These are phyloP conservation scores for Leptographium procerum DNA, from an alignment of 2,329 filamentous ascomycete genomes.

Conservation along the genomic window DNA sequence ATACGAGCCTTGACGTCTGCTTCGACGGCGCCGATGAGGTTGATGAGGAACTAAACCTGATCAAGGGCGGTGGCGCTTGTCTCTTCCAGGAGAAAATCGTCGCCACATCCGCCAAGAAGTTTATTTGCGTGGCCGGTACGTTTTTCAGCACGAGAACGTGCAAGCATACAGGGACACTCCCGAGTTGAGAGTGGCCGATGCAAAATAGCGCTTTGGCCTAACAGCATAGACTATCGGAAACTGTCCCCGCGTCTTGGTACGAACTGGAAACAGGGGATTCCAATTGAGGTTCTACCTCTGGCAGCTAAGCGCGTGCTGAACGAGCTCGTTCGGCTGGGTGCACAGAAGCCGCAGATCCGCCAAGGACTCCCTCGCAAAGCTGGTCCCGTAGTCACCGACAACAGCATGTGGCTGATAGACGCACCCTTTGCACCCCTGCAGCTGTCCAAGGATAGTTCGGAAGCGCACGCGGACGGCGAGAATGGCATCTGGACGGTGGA, in stretches of 20 bases:
- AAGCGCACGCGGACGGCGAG: slow-evolving; percentile 33
- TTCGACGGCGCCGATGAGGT: slow-evolving; percentile 98
- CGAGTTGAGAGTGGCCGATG: too few relatives aligned
- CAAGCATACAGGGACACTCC: background rate
- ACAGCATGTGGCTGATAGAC: slow-evolving; percentile 83
- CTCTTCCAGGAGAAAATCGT: slow-evolving; percentile 97
- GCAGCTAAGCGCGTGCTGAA: slow-evolving; percentile 66
- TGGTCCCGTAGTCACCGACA: slow-evolving; percentile 69
- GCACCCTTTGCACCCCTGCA: slow-evolving; percentile 73
- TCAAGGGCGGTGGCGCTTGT: slow-evolving; percentile 97
- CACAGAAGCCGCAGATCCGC: slow-evolving; percentile 57
- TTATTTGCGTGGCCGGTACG: slow-evolving; percentile 50
- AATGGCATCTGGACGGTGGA: slow-evolving; percentile 72
- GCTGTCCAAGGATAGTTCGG: slow-evolving; percentile 35
- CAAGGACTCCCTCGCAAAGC: slow-evolving; percentile 62
- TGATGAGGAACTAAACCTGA: slow-evolving; percentile 86
- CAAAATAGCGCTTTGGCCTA: background rate
- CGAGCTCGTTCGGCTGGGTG: slow-evolving; percentile 63
- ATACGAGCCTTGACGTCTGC: slow-evolving; percentile 64
- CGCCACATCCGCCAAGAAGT: slow-evolving; percentile 70
- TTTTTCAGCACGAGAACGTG: background rate
- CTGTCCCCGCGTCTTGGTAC: slow-evolving; percentile 63
- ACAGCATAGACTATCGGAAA: slow-evolving; percentile 65
- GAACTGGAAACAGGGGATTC: slow-evolving; percentile 71
- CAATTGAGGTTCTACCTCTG: slow-evolving; percentile 86